phyloP scores from a whole-genome alignment of 768 basidiomycete genomes.

The Tulasnella sp. region DNA sequence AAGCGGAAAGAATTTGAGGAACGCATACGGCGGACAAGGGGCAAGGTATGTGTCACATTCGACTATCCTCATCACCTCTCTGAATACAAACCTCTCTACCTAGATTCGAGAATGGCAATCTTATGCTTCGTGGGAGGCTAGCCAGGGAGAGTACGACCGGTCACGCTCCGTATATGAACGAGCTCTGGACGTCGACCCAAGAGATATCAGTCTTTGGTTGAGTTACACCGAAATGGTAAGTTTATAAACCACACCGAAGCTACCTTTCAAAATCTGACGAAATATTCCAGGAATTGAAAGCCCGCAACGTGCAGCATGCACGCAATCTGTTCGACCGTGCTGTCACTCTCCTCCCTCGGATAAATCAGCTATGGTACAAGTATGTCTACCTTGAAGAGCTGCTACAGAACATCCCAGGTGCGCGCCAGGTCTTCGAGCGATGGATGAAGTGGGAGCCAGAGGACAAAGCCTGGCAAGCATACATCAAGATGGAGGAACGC shows the following conservation, averaged over 20 bases:
- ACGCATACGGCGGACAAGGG: conserved; percentile 36
- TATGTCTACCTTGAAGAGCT: conserved; percentile 98
- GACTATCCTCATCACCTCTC: neutral
- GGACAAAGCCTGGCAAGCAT: conserved; percentile 99
- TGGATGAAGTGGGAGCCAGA: conserved; percentile 99
- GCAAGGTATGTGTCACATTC: conserved; percentile 24
- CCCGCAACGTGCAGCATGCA: conserved; percentile 92
- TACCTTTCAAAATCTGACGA: neutral
- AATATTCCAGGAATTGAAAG: conserved; percentile 60
- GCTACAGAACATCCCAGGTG: conserved; percentile 88
- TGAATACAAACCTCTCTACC: neutral
- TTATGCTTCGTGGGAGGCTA: conserved; percentile 59
- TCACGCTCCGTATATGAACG: conserved; percentile 94
- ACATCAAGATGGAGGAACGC: conserved; percentile 92
- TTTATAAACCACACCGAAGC: neutral
- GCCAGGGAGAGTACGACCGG: conserved; percentile 91
- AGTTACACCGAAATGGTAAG: conserved; percentile 63
- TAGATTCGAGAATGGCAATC: conserved; percentile 37
- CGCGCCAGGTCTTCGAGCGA: conserved; percentile 93
- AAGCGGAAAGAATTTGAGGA: conserved; percentile 87
- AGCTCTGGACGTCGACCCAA: conserved; percentile 87
- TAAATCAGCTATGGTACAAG: conserved; percentile 99
- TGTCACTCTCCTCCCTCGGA: conserved; percentile 88
- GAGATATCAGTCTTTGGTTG: conserved; percentile 84
- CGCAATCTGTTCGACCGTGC: conserved; percentile 96